Percentiles rank a stretch among this genome's conserved stretches.
Conservation (phyloP, 2,329 filamentous ascomycete genomes). For the Boeremia exigua region DNA sequence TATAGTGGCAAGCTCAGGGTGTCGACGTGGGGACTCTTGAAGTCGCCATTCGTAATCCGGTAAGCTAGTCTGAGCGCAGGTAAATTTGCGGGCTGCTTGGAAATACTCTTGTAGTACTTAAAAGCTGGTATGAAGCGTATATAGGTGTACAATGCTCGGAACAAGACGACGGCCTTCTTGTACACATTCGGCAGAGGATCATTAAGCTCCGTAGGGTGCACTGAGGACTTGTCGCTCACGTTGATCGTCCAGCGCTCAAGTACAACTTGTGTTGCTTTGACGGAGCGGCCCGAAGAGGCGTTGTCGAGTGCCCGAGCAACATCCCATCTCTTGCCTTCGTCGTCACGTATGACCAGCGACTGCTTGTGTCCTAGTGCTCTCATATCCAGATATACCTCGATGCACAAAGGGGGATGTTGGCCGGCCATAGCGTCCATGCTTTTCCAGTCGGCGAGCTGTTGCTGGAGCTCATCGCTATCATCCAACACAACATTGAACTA, state of each 20-base stretch:
- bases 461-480: slow-evolving; percentile 85
- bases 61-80: slow-evolving; percentile 75
- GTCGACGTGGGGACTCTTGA: slow-evolving; percentile 64
- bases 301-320: slow-evolving; percentile 81
- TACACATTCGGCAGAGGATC: slow-evolving; percentile 83
- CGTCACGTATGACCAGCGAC: slow-evolving; percentile 85
- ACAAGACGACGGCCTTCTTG: slow-evolving; percentile 95
- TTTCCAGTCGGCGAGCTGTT: slow-evolving; percentile 84
- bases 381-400: slow-evolving; percentile 88
- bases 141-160: slow-evolving; percentile 84
- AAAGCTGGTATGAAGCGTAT: slow-evolving; percentile 83
- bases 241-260: slow-evolving; percentile 92
- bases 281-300: slow-evolving; percentile 55
- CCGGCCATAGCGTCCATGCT: slow-evolving; percentile 77
- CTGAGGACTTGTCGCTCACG: slow-evolving; percentile 66
- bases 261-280: slow-evolving; percentile 71
- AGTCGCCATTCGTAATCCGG: slow-evolving; percentile 72
- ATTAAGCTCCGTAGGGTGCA: slow-evolving; percentile 63
- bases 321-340: slow-evolving; percentile 90
- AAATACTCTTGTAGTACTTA: slow-evolving; percentile 78
- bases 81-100: slow-evolving; percentile 70
- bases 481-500: slow-evolving; percentile 96
- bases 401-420: slow-evolving; percentile 80
- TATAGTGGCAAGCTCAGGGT: slow-evolving; percentile 74
- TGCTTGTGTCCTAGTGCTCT: slow-evolving; percentile 81